Evolutionary conservation across 768 basidiomycete genomes (phyloP), one percentile per base, ranked within the genome.

Genomic region (Tephrocybe sp.): DNA sequence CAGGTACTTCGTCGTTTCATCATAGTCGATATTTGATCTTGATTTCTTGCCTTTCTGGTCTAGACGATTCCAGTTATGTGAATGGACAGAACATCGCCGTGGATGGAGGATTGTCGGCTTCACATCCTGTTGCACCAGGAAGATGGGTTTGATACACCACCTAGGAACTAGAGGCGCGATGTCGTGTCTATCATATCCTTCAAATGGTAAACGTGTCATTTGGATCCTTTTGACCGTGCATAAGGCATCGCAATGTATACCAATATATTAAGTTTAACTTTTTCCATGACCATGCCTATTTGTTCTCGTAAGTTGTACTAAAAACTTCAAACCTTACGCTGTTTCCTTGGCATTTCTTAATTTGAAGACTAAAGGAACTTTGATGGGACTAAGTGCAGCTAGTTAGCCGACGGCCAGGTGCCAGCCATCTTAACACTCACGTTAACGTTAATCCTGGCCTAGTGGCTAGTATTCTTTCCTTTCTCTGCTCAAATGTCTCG

Each of bases 11-110:
- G 34, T 20, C n/a, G 17, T n/a, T 20, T 39, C n/a, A 18, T 20
- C n/a, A 12, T 7, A 39, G 18, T n/a, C 11, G 15, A 5, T 4
- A 17, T 4, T 3, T 40, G 2, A 17, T 9, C 3, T 30, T 30
- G 50, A 6, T 39, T 3, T 3, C 30, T 18, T 1, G 21, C 11
- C 28, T 30, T 30, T 30, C 11, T 30, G 28, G 10, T 43, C 9
- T 63, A 92, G 92, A 93, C 59, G 90, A 92, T 56, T 85, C 91
- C 1, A 93, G 91, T 68, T 95, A 93, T 67, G 83, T 98, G 50
- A 97, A 95, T 62, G 95, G 91, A 14, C 90, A 94, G 62, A 87
- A 85, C 60, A 77, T 92, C 25, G 86, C 86, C 0, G 86, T 93
- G 25, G 94, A 96, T 58, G 95, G 94, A 6, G 94, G 92, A 1